Evolutionary conservation across 129 eudicot species (phyloP).

Genomic region (Arctium lappa): DNA sequence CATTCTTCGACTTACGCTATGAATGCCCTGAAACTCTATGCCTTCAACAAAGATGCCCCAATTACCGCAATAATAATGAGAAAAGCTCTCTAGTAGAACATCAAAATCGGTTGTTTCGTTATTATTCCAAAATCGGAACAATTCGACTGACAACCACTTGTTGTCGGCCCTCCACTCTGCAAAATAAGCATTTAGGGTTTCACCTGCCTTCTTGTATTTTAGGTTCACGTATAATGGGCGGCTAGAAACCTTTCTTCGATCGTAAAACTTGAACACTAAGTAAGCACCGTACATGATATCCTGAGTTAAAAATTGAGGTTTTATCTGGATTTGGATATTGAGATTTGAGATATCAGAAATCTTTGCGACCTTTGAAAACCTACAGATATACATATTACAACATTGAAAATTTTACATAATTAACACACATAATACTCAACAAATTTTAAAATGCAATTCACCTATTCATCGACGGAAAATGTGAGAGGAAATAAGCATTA

Average conservation of each 20-base stretch:
- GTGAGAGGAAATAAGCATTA: neutral
- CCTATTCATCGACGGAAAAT: neutral
- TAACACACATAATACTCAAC: neutral
- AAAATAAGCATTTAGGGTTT: slow-evolving; percentile 26
- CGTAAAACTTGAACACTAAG: slow-evolving; percentile 31
- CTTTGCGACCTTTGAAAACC: slow-evolving; percentile 31
- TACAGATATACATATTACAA: neutral
- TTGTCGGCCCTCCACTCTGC: slow-evolving; percentile 24
- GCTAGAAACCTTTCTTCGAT: slow-evolving; percentile 27
- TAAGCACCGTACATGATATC: slow-evolving; percentile 22
- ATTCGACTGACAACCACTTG: slow-evolving; percentile 16
- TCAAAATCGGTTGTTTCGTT: slow-evolving; percentile 12
- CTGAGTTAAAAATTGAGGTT: slow-evolving; percentile 15
- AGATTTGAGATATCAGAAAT: slow-evolving; percentile 30
- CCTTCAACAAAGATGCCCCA: slow-evolving; percentile 20
- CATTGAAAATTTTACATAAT: neutral
- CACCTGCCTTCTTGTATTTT: slow-evolving; percentile 29
- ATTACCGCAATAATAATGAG: slow-evolving; percentile 22
- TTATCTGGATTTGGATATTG: slow-evolving; percentile 14
- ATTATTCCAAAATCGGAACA: slow-evolving; percentile 21
- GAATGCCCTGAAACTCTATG: slow-evolving; percentile 22
- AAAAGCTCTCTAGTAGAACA: slow-evolving; percentile 22
- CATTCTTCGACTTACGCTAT: neutral
- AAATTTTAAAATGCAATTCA: neutral
- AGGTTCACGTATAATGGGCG: slow-evolving; percentile 20